These are phyloP conservation scores for Magnaporthiopsis poae DNA, from an alignment of 2,329 filamentous ascomycete species.

Conservation along the genomic window DNA sequence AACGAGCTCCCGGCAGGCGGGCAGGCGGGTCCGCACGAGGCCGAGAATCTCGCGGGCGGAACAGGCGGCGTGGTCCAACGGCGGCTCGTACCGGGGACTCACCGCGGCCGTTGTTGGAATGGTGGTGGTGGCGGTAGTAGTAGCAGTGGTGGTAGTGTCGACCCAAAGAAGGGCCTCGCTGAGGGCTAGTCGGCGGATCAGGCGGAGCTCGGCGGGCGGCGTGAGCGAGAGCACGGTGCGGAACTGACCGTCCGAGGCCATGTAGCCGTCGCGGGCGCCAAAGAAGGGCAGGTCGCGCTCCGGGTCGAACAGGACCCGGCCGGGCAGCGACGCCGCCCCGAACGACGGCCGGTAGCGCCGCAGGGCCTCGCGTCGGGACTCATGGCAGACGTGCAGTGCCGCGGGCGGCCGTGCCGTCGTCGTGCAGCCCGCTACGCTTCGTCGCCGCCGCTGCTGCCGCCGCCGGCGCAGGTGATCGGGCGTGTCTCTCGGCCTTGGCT, in stretches of 20 bases:
- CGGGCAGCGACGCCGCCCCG: conserved; percentile 30
- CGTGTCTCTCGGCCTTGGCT: not conserved
- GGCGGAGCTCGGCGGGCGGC: conserved; percentile 29
- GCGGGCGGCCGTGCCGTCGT: conserved; percentile 32
- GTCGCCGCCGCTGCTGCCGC: conserved; percentile 3
- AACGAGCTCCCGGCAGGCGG: conserved; percentile 30
- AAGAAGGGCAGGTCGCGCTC: conserved; percentile 37
- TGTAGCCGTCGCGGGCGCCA: conserved; percentile 33
- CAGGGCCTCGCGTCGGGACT: conserved; percentile 35
- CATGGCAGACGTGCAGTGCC: conserved; percentile 36
- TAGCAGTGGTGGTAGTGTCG: not conserved
- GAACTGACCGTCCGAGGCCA: conserved; percentile 36
- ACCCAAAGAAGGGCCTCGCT: conserved; percentile 31
- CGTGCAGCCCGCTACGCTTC: conserved; percentile 24
- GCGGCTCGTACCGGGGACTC: conserved; percentile 19
- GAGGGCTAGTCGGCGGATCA: conserved; percentile 33
- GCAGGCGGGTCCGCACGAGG: conserved; percentile 29
- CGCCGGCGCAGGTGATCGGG: not conserved
- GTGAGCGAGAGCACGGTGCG: conserved; percentile 34
- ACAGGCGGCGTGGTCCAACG: conserved; percentile 21
- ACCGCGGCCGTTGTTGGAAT: not conserved
- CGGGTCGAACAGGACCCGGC: conserved; percentile 33
- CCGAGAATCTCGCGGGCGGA: conserved; percentile 31
- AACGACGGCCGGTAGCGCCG: conserved; percentile 32
- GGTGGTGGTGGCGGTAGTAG: not conserved